These are phyloP conservation scores for Epichloe brachyelytri DNA, from an alignment of 2,329 filamentous ascomycete species.

Conservation along the genomic window DNA sequence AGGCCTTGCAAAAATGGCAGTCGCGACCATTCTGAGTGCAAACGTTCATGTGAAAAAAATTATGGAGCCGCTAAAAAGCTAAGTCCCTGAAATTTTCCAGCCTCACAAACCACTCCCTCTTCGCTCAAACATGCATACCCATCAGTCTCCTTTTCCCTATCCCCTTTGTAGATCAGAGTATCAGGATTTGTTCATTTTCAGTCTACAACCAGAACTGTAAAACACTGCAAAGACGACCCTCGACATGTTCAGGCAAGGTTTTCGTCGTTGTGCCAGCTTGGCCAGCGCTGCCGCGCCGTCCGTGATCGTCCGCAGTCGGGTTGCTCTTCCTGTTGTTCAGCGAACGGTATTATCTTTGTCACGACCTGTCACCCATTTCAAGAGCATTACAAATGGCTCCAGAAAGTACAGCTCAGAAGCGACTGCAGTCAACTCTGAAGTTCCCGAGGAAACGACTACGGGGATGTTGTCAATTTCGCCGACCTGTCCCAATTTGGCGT, in stretches of 20 bases:
- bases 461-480: slow-evolving; percentile 26
- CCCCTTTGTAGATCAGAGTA: background rate
- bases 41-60: no score
- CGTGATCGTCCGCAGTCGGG: slow-evolving; percentile 17
- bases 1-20: background rate
- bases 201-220: background rate
- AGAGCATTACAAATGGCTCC: slow-evolving; percentile 12
- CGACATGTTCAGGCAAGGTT: slow-evolving; percentile 24
- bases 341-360: slow-evolving; percentile 10
- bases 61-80: background rate
- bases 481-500: slow-evolving; percentile 38
- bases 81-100: background rate
- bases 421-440: slow-evolving; percentile 12
- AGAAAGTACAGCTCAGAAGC: slow-evolving; percentile 30
- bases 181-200: background rate
- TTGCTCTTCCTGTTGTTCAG: slow-evolving; percentile 13
- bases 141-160: background rate
- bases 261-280: slow-evolving; percentile 26
- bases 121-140: background rate
- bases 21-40: background rate
- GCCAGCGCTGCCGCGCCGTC: slow-evolving; percentile 19
- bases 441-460: slow-evolving; percentile 6
- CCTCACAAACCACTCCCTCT: background rate
- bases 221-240: background rate
- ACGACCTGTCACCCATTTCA: slow-evolving; percentile 9